These are phyloP conservation scores for Avena sativa DNA, from an alignment of 176 grass and related monocot genomes.

Conservation along the genomic window DNA sequence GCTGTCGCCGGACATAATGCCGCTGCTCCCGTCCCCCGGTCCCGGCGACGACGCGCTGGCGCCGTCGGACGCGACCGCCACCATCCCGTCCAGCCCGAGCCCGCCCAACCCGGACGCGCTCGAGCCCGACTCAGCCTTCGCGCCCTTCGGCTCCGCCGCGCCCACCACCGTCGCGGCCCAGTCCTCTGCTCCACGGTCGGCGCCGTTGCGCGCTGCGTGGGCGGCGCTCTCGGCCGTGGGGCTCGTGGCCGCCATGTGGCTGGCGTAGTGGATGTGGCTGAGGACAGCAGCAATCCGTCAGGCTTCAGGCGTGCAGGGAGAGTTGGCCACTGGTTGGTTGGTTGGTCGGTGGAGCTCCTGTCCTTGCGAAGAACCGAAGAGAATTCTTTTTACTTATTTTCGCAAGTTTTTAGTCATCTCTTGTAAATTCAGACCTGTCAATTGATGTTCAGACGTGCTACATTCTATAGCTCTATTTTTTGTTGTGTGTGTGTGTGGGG, in stretches of 20 bases:
- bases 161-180: slow-evolving; percentile 46
- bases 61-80: slow-evolving; percentile 52
- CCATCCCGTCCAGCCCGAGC: slow-evolving; percentile 85
- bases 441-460: slow-evolving; percentile 5
- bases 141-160: slow-evolving; percentile 62
- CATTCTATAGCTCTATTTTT: slow-evolving; percentile 33
- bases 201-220: not conserved
- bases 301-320: slow-evolving; percentile 38
- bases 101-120: slow-evolving; percentile 92
- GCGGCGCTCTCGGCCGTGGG: slow-evolving; percentile 18
- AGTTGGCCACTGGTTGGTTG: not conserved
- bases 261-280: slow-evolving; percentile 40
- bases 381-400: not conserved
- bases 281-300: not conserved
- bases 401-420: not conserved
- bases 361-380: not conserved
- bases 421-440: slow-evolving; percentile 39
- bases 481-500: not conserved
- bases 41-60: slow-evolving; percentile 34
- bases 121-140: slow-evolving; percentile 57
- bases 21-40: slow-evolving; percentile 54
- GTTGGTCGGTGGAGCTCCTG: slow-evolving; percentile 24
- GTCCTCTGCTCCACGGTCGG: slow-evolving; percentile 24
- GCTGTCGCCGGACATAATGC: slow-evolving; percentile 70
- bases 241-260: slow-evolving; percentile 52